phyloP scores from a whole-genome alignment of 176 grass and related monocot species.

The Hyparrhenia diplandra region DNA sequence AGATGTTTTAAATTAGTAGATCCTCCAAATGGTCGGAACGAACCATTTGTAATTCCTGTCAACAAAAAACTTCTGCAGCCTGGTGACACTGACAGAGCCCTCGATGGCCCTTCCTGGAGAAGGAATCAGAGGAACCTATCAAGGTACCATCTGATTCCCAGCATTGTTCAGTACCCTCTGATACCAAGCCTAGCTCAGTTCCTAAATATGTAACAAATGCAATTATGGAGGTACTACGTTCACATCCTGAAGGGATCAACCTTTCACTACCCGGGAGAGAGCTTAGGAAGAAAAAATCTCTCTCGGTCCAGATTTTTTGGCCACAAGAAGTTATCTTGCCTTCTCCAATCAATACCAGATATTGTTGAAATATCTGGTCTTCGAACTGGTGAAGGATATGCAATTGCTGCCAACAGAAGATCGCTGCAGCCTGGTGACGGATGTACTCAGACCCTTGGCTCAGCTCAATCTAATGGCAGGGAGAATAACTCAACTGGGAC shows the following conservation, averaged over 20 bases:
- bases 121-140: slow-evolving; percentile 41
- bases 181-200: slow-evolving; percentile 21
- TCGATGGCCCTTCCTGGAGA: slow-evolving; percentile 25
- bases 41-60: slow-evolving; percentile 14
- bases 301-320: slow-evolving; percentile 56
- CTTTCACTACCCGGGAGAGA: slow-evolving; percentile 17
- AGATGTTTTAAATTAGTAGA: slow-evolving; percentile 36
- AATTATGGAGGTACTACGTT: slow-evolving; percentile 34
- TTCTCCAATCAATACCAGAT: slow-evolving; percentile 57
- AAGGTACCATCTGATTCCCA: slow-evolving; percentile 16
- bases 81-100: slow-evolving; percentile 7
- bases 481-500: slow-evolving; percentile 15
- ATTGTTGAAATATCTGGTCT: slow-evolving; percentile 32
- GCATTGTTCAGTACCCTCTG: too few relatives aligned
- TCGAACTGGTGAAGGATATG: slow-evolving; percentile 8
- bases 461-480: slow-evolving; percentile 28
- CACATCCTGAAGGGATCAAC: slow-evolving; percentile 48
- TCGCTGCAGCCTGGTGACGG: slow-evolving; percentile 1
- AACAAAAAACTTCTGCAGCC: background rate
- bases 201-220: slow-evolving; percentile 44
- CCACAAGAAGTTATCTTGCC: slow-evolving; percentile 52
- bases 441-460: slow-evolving; percentile 7
- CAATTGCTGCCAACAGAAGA: background rate
- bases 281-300: slow-evolving; percentile 46
- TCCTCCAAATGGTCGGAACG: background rate